A percentile compares a stretch with the other conserved stretches of the same genome.
These are phyloP conservation scores for Amanita pallidorosea DNA, from an alignment of 768 basidiomycete species.

Conservation along the genomic window DNA sequence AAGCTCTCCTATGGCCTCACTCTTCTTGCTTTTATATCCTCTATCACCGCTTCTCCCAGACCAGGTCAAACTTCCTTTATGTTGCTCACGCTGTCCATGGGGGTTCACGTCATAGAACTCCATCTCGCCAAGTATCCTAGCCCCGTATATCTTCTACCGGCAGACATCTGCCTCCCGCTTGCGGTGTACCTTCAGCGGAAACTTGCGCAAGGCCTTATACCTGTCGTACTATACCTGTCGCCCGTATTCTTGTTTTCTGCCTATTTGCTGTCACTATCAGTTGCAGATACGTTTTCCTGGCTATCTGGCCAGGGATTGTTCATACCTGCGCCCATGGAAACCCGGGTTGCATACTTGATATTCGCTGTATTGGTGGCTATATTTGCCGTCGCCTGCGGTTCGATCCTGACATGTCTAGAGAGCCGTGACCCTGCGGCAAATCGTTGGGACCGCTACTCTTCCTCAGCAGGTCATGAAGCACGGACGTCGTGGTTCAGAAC, in stretches of 20 bases:
- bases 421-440: constrained; percentile 3
- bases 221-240: constrained; percentile 34
- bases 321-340: constrained; percentile 34
- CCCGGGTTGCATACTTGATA: constrained; percentile 30
- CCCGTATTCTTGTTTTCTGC: constrained; percentile 33
- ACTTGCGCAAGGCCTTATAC: constrained; percentile 25
- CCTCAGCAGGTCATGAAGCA: constrained; percentile 29
- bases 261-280: constrained; percentile 36
- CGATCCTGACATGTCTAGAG: constrained; percentile 16
- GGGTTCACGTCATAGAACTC: constrained; percentile 31
- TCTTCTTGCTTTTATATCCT: constrained; percentile 27
- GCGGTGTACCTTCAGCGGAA: constrained; percentile 29
- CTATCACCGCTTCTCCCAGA: constrained; percentile 30
- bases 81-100: constrained; percentile 28
- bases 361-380: constrained; percentile 26
- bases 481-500: constrained; percentile 28
- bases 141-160: constrained; percentile 31
- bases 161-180: constrained; percentile 30
- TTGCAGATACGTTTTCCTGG: constrained; percentile 25
- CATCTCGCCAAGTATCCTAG: constrained; percentile 34
- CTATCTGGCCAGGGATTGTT: constrained; percentile 1
- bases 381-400: constrained; percentile 22
- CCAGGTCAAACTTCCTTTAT: constrained; percentile 29
- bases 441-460: constrained; percentile 41
- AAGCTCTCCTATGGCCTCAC: constrained; percentile 26